phyloP scores from a whole-genome alignment of 1,284 basidiomycete species.

The Austropuccinia psidii region DNA sequence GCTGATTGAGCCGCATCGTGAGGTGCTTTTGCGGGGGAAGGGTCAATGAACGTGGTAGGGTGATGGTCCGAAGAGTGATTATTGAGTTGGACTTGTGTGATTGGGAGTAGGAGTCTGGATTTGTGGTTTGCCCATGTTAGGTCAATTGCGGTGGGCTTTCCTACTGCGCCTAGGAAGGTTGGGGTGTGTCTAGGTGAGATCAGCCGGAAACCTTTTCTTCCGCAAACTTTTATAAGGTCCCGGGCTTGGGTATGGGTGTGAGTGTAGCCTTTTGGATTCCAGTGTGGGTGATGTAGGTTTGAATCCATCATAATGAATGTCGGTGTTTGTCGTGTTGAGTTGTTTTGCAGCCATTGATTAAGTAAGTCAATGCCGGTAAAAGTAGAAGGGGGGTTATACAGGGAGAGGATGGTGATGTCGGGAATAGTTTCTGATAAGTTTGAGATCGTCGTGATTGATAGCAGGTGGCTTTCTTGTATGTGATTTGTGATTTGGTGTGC shows the following conservation, averaged over 20 bases:
- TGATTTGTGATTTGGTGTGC: neutral
- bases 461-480: too few relatives aligned
- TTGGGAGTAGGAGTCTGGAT: too few relatives aligned
- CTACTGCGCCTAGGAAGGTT: neutral
- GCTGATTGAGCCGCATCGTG: too few relatives aligned
- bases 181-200: slow-evolving; percentile 12
- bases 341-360: neutral
- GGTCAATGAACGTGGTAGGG: too few relatives aligned
- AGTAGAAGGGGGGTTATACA: neutral
- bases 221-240: neutral
- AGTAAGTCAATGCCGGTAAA: neutral
- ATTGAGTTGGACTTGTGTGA: neutral
- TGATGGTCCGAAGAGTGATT: neutral
- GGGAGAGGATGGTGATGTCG: neutral
- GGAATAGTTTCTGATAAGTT: too few relatives aligned
- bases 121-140: too few relatives aligned
- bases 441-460: too few relatives aligned
- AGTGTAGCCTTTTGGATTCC: neutral
- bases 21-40: too few relatives aligned
- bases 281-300: neutral
- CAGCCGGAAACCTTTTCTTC: neutral
- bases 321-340: neutral
- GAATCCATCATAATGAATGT: neutral
- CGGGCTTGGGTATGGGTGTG: neutral
- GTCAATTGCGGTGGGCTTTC: neutral